Percentiles rank a stretch among this genome's conserved stretches.
phyloP scores from a whole-genome alignment of 257 asterid genomes.

The Solanum gracilifrons region DNA sequence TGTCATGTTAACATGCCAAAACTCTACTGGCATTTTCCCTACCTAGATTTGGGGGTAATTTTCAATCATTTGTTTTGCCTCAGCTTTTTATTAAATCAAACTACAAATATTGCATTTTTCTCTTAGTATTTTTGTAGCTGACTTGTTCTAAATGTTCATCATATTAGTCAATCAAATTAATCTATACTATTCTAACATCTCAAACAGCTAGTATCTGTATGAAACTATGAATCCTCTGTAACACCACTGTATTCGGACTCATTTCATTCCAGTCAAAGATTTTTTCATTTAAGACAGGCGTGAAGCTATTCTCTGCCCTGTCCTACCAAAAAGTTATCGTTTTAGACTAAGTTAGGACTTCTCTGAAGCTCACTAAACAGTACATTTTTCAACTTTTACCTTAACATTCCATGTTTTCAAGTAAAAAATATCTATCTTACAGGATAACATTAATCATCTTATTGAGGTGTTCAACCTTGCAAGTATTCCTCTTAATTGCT shows the following conservation, averaged over 20 bases:
- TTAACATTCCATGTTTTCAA: background rate
- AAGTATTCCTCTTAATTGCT: background rate
- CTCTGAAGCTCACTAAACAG: background rate
- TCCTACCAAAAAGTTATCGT: background rate
- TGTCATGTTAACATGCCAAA: background rate
- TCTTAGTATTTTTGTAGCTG: background rate
- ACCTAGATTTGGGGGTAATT: background rate
- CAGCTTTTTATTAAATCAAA: background rate
- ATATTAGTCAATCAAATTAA: background rate
- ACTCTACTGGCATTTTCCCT: background rate
- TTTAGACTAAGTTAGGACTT: background rate
- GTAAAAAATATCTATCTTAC: background rate
- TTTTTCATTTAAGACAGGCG: background rate
- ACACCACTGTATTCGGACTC: background rate
- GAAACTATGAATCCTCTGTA: background rate
- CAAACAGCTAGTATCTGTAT: background rate
- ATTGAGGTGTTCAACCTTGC: background rate
- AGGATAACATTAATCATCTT: background rate
- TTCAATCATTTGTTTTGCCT: background rate
- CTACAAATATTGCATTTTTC: background rate
- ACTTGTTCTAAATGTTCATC: background rate
- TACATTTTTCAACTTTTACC: background rate
- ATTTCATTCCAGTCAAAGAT: background rate
- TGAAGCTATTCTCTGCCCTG: background rate
- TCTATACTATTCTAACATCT: background rate